Conservation (phyloP, 2,329 filamentous ascomycete species). For the Alternaria longipes region DNA sequence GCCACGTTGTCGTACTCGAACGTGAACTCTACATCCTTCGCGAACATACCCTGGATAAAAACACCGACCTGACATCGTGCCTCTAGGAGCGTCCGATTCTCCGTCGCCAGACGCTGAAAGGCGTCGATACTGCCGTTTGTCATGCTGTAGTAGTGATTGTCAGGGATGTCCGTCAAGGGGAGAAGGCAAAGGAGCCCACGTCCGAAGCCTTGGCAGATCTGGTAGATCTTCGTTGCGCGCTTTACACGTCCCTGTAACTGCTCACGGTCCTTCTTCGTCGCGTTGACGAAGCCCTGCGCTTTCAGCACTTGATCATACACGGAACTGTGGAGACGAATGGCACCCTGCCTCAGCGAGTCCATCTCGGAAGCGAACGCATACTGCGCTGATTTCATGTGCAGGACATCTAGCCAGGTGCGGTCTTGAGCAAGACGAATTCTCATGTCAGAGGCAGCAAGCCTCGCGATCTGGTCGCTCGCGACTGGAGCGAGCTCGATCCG, state of each 20-base stretch:
- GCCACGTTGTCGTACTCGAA: slow-evolving; percentile 3
- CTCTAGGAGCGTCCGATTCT: neutral
- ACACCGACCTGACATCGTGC: neutral
- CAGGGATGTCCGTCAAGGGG: neutral
- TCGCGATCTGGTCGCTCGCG: neutral
- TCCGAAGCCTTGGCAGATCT: slow-evolving; percentile 5
- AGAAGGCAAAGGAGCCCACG: slow-evolving; percentile 6
- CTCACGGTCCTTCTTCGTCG: slow-evolving; percentile 1
- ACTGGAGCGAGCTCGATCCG: slow-evolving; percentile 3
- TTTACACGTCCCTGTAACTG: neutral
- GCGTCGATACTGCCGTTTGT: neutral
- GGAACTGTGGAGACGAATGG: slow-evolving; percentile 3
- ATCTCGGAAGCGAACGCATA: slow-evolving; percentile 5
- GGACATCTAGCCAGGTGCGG: neutral
- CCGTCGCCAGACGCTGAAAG: neutral
- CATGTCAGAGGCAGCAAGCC: slow-evolving; percentile 6
- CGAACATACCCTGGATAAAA: neutral
- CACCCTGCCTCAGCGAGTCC: neutral
- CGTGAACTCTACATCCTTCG: slow-evolving; percentile 6
- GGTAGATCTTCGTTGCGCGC: neutral
- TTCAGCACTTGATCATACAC: slow-evolving; percentile 6
- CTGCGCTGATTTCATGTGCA: slow-evolving; percentile 4
- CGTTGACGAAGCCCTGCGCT: neutral
- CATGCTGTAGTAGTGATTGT: slow-evolving; percentile 4
- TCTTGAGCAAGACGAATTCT: slow-evolving; percentile 7